Conservation (phyloP, 306 rosid genomes). For the Begonia loranthoides region DNA sequence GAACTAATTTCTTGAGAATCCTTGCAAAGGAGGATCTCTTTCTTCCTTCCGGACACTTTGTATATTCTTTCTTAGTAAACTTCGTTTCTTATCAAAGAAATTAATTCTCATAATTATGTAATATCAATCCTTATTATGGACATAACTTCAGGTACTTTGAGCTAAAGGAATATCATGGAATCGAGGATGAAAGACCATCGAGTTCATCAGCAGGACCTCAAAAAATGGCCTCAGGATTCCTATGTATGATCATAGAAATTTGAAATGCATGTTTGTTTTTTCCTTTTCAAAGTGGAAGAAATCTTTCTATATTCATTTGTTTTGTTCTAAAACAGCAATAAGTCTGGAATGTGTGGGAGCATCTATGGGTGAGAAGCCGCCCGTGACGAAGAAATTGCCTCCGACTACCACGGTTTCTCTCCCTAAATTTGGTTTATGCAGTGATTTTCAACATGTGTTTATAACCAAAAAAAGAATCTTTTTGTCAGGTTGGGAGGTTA, state of each 20-base stretch:
- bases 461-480: neutral
- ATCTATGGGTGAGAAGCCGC: slow-evolving; percentile 80
- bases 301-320: too few species aligned
- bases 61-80: neutral
- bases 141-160: slow-evolving; percentile 45
- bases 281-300: neutral
- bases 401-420: slow-evolving; percentile 58
- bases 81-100: too few species aligned
- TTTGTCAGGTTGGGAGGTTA: slow-evolving; percentile 68
- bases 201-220: slow-evolving; percentile 51
- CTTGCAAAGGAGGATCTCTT: too few species aligned
- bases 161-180: slow-evolving; percentile 66
- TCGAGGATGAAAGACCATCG: slow-evolving; percentile 55
- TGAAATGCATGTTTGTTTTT: neutral
- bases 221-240: slow-evolving; percentile 65
- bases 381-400: slow-evolving; percentile 70
- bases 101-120: neutral
- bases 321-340: slow-evolving; percentile 34
- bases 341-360: slow-evolving; percentile 83
- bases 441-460: too few species aligned
- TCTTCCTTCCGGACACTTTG: neutral
- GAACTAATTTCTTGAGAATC: too few species aligned
- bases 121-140: neutral
- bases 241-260: slow-evolving; percentile 32
- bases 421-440: neutral